Base-by-base conservation (phyloP, 2,329 filamentous ascomycete genomes). In the Podosphaera aphanis region DNA sequence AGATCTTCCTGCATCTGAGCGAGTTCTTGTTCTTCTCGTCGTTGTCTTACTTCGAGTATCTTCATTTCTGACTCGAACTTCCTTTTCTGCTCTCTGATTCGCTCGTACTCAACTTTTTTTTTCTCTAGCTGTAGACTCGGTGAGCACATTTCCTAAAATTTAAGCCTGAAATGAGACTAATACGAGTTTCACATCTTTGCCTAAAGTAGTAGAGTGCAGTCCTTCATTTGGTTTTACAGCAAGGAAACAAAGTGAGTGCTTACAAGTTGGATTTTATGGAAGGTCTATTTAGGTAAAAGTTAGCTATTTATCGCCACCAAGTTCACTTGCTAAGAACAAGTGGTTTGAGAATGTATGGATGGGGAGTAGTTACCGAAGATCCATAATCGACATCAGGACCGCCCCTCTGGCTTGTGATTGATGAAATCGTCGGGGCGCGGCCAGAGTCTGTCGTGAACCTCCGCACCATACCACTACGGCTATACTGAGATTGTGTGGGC, bases 1-100 rank as follows among this genome's bases (percentile, higher is more conserved):
- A 92, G 70, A 54, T 90, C 82, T 54, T 84, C 78, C 56, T 85
- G 79, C 66, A 95, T 81, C 60, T 83, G 77, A 48, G 80, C 76
- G 56, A 93, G 77, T 59, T 93, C 85, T 55, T 80, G 73, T 59
- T 86, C 83, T 58, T 90, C 82, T 50, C 73, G 76, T 50, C 79
- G 77, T 61, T 88, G 82, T 60, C 90, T 80, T 54, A 86, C 71
- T 56, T 93, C 85, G 50, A 94, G 70, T 55, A 84, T 74, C 60
- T 86, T 82, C 74, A 98, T 85, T 62, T 94, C 84, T 52, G 82
- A 77, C 64, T 95, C 85, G 56, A 93, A 93, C 40, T 81, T 77
- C 52, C 83, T 76, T 57, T 83, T 84, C 61, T 93, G 83, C 62
- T 93, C 83, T 53, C 83, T 75, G 56, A 95, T 77, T 57, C 79